phyloP scores from a whole-genome alignment of 1,139 yeast species.

The Geotrichum restrictum region DNA sequence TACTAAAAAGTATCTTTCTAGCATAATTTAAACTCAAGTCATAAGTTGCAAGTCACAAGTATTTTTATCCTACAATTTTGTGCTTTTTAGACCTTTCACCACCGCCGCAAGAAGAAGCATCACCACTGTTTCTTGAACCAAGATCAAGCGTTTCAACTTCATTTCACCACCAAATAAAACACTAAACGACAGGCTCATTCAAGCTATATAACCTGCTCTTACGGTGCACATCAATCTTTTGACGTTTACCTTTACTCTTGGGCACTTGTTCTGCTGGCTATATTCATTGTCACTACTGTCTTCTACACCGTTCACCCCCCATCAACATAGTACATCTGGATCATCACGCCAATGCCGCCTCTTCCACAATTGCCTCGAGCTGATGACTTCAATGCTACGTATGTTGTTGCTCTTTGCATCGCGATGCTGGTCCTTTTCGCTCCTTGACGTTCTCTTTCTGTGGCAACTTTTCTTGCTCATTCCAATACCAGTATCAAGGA shows the following conservation, averaged over 20 bases:
- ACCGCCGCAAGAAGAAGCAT: background rate
- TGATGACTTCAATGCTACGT: conserved; percentile 17
- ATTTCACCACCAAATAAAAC: background rate
- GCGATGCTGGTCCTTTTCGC: background rate
- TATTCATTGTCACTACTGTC: background rate
- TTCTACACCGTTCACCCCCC: background rate
- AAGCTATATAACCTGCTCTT: too few species aligned
- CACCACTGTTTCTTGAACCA: background rate
- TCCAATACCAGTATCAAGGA: background rate
- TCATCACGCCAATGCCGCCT: conserved; percentile 5
- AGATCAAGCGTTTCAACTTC: background rate
- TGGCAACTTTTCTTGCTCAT: background rate
- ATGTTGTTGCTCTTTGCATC: background rate
- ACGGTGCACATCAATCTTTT: too few species aligned
- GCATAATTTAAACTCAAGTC: background rate
- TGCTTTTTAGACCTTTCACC: background rate
- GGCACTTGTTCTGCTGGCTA: background rate
- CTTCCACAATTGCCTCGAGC: conserved; percentile 9
- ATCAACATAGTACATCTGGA: background rate
- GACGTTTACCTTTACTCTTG: background rate
- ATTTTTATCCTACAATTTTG: background rate
- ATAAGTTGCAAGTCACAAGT: background rate
- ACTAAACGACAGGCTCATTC: background rate
- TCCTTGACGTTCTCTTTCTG: background rate
- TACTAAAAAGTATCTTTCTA: too few species aligned